A percentile compares a stretch with the other conserved stretches of the same genome.
Conservation (phyloP, 1,284 basidiomycete genomes). For the Schizophyllum amplum region DNA sequence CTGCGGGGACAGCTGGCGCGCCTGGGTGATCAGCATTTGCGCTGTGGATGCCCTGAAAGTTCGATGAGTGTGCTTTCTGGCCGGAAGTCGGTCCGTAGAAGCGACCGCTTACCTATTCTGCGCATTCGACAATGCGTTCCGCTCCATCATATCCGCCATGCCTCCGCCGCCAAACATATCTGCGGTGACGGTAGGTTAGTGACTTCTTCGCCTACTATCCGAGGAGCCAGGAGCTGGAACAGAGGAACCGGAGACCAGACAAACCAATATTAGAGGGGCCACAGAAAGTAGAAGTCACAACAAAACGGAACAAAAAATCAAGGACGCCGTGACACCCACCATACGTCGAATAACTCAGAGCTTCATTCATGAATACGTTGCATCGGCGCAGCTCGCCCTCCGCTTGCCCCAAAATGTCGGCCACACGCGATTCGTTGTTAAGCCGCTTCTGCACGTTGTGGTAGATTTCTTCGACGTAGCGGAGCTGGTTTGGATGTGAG, state of each 20-base stretch:
- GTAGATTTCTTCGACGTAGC: slow-evolving; percentile 17
- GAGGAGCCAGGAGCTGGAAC: too few species aligned
- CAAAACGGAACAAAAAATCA: background rate
- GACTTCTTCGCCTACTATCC: slow-evolving; percentile 27
- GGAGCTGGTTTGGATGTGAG: slow-evolving; percentile 1
- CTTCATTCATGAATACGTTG: slow-evolving; percentile 24
- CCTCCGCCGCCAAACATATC: slow-evolving; percentile 13
- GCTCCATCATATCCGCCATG: slow-evolving; percentile 31
- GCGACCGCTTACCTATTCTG: background rate
- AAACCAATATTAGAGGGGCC: slow-evolving; percentile 20
- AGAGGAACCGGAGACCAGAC: too few species aligned
- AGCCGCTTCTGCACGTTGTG: slow-evolving; percentile 26
- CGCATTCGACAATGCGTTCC: slow-evolving; percentile 27
- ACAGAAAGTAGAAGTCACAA: background rate
- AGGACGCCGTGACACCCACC: slow-evolving; percentile 19
- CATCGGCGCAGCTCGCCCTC: slow-evolving; percentile 23
- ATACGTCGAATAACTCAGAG: slow-evolving; percentile 28
- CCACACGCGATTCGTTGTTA: slow-evolving; percentile 29
- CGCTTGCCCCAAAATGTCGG: slow-evolving; percentile 27
- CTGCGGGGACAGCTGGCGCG: slow-evolving; percentile 24
- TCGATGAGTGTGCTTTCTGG: too few species aligned
- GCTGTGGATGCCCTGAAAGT: background rate
- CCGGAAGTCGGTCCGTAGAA: background rate
- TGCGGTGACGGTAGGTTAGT: background rate
- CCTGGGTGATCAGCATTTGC: slow-evolving; percentile 22